Conservation (phyloP, 805 yeast species). For the Nakazawaea sp. region DNA sequence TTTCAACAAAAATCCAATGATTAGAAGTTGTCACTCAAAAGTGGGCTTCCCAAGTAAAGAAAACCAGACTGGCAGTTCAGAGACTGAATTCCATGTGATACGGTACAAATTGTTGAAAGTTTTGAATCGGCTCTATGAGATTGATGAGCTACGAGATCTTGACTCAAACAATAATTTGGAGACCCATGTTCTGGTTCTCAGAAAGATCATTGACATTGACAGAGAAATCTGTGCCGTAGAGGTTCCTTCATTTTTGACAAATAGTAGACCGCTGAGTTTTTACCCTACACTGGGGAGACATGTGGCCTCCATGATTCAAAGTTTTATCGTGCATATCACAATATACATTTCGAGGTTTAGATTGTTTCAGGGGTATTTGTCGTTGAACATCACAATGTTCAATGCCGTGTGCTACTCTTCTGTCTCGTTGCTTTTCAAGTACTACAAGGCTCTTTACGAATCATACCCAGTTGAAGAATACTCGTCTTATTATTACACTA, state of each 20-base stretch:
- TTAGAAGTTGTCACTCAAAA: not conserved
- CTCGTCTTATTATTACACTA: not conserved
- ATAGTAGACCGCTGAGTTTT: not conserved
- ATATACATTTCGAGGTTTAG: constrained; percentile 2
- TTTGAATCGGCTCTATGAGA: constrained; percentile 18
- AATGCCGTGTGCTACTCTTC: constrained; percentile 1
- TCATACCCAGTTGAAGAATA: not conserved
- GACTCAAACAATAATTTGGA: not conserved
- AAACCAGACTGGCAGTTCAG: too few relatives aligned
- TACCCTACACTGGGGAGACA: not conserved
- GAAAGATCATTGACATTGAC: constrained; percentile 1
- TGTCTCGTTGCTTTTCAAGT: not conserved
- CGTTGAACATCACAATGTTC: not conserved
- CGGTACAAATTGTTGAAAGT: constrained; percentile 33
- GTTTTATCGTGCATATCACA: constrained; percentile 1
- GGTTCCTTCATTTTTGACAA: not conserved
- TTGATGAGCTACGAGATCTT: not conserved
- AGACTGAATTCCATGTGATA: constrained; percentile 22
- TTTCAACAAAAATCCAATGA: constrained; percentile 7
- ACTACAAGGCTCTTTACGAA: not conserved
- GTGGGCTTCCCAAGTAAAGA: constrained; percentile 3
- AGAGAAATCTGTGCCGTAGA: not conserved
- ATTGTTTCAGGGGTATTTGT: constrained; percentile 3
- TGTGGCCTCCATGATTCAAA: not conserved
- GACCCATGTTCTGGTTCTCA: not conserved